Base-by-base conservation (phyloP, 1,284 basidiomycete genomes). In the Ganoderma sp. region DNA sequence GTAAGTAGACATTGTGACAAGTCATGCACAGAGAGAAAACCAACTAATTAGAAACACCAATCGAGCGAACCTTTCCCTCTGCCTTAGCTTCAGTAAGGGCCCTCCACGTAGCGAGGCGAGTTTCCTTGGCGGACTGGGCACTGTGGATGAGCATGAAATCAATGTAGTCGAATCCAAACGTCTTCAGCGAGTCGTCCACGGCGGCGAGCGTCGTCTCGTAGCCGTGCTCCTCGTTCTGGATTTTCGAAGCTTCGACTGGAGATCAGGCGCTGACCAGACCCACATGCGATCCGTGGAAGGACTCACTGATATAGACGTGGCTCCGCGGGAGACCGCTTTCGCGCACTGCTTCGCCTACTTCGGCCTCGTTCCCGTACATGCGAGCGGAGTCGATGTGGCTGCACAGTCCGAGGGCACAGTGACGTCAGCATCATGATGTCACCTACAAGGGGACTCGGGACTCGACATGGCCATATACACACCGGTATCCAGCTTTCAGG, bases 331-430 rank as follows among this genome's bases (percentile, higher is more conserved):
- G 66, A 0, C 85, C 85, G 64, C 85, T 86, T 67, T 86, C 83
- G 32, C 80, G 80, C 7, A 92, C 77, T 0, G 90, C 91, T 41
- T 82, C 78, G 10, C 90, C 88, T 25, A 90, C 88, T 28, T 84
- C 79, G 0, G 84, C 84, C 76, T 96, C 94, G 75, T 95, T 96
- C 60, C 81, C 80, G 79, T 96, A 96, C 22, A 82, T 82, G 71
- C 91, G 90, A 0, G 93, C 93, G 1, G 88, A 87, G 75, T 93
- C 91, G 63, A 92, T 80, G 71, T 91, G 90, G 69, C 89, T 86
- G 32, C 37, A 28, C 37, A 39, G 37, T 9, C 3, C 12, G 17
- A 10, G 15, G 7, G 74, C 92, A 32, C 25, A 60, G 68, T 63
- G 42, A 66, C 43, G 54, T 58, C 34, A 43, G 22, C 17, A 28